Evolutionary conservation across 306 rosid genomes (phyloP).

Genomic region (Rubus parviflorus): DNA sequence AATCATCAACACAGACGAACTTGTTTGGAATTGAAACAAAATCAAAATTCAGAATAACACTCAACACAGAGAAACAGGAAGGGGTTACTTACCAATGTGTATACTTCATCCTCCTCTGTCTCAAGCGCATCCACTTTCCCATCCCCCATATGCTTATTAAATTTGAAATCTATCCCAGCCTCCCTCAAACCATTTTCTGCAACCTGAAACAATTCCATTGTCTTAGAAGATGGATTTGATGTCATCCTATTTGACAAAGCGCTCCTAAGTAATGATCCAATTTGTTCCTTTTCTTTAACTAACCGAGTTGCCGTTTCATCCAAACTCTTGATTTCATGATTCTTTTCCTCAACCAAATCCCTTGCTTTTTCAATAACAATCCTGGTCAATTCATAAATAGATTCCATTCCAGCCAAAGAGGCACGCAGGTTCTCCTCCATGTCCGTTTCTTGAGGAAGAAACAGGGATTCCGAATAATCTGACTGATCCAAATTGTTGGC

Average conservation of each 20-base stretch:
- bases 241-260: conserved; percentile 71
- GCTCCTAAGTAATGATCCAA: conserved; percentile 87
- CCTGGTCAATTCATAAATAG: conserved; percentile 62
- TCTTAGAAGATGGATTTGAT: conserved; percentile 52
- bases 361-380: conserved; percentile 60
- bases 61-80: conserved; percentile 19
- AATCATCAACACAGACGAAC: conserved; percentile 27
- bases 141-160: conserved; percentile 68
- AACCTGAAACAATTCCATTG: conserved; percentile 65
- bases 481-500: conserved; percentile 56
- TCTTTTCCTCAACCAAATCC: conserved; percentile 67
- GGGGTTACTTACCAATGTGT: conserved; percentile 56
- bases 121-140: conserved; percentile 35
- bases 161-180: conserved; percentile 87
- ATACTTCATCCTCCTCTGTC: conserved; percentile 75
- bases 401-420: conserved; percentile 93
- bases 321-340: conserved; percentile 54
- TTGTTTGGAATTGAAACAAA: conserved; percentile 5
- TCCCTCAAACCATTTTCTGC: conserved; percentile 91
- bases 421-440: conserved; percentile 84
- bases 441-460: conserved; percentile 88
- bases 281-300: conserved; percentile 82
- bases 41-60: conserved; percentile 1
- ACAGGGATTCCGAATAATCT: conserved; percentile 65
- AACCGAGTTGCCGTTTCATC: conserved; percentile 67